Base-by-base conservation (phyloP, 2,329 filamentous ascomycete genomes). In the Botrytis byssoidea region DNA sequence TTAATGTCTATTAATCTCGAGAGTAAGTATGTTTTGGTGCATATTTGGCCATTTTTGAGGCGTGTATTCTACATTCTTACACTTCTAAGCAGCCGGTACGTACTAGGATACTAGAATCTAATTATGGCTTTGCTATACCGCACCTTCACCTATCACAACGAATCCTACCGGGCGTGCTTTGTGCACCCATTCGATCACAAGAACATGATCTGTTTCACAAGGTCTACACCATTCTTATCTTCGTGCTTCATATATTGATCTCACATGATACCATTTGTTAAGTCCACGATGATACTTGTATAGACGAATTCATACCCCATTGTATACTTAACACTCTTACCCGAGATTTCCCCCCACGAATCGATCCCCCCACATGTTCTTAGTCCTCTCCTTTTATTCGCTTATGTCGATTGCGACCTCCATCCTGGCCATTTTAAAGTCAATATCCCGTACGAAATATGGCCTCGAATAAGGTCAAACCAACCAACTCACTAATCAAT, bases 301-400 rank as follows among this genome's bases (percentile, higher is more conserved):
- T 32, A 16, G 51, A 65, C n/a, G 22, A 40, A 25, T 25, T n/a
- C 4, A 9, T 25, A 48, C 7, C 29, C 2, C 42, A 7, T 9
- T 48, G 12, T 48, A 18, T 40, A 25, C 35, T 37, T 16, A 10
- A 5, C 25, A 40, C 16, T 51, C 35, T 32, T 48, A 16, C 9
- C 9, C 48, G 46, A 55, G 55, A 40, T 57, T 42, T 1, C 3
- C 20, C 65, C 65, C n/a, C 51, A 29, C 51, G n/a, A 57, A 57
- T 57, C n/a, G 51, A 57, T 18, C n/a, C 51, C 51, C 51, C 65
- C 65, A 57, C 48, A 57, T 68, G 46, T 6, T 16, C 2, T 12
- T 20, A 8, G 5, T 22, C 1, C 35, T 57, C 65, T 68, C 65
- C 65, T 68, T 68, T 57, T 68, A 68, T 40, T 68, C 65, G 65